These are phyloP conservation scores for Cercospora sesami DNA, from an alignment of 2,329 filamentous ascomycete species.

Conservation along the genomic window DNA sequence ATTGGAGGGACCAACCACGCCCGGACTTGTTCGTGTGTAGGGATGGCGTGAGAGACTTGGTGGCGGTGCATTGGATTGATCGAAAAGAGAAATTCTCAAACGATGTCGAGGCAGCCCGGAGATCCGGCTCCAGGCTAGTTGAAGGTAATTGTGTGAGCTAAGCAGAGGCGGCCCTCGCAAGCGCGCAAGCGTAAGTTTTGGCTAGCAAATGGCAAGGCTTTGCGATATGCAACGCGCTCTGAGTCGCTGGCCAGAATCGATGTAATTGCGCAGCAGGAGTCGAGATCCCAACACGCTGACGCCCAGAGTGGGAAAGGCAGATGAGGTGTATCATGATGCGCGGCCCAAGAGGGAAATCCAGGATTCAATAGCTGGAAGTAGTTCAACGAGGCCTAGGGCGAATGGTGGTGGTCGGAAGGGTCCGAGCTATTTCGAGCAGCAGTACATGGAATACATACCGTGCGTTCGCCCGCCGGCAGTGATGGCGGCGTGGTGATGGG, in stretches of 20 bases:
- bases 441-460: not conserved
- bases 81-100: constrained; percentile 1
- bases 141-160: not conserved
- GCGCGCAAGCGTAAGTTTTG: not conserved
- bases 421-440: not conserved
- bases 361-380: not conserved
- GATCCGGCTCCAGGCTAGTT: not conserved
- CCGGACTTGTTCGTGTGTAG: not conserved
- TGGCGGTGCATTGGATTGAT: not conserved
- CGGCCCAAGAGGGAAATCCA: not conserved
- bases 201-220: not conserved
- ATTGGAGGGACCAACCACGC: not conserved
- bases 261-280: not conserved
- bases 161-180: not conserved
- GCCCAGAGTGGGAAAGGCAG: not conserved
- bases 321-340: constrained; percentile 1
- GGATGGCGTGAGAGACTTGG: not conserved
- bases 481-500: not conserved
- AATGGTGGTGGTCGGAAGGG: not conserved
- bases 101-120: not conserved
- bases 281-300: not conserved
- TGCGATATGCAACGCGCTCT: not conserved
- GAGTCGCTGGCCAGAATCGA: not conserved
- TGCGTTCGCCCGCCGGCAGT: not conserved
- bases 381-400: not conserved